Conservation (phyloP, 176 grass and related monocot species). For the Chrysopogon serrulatus region DNA sequence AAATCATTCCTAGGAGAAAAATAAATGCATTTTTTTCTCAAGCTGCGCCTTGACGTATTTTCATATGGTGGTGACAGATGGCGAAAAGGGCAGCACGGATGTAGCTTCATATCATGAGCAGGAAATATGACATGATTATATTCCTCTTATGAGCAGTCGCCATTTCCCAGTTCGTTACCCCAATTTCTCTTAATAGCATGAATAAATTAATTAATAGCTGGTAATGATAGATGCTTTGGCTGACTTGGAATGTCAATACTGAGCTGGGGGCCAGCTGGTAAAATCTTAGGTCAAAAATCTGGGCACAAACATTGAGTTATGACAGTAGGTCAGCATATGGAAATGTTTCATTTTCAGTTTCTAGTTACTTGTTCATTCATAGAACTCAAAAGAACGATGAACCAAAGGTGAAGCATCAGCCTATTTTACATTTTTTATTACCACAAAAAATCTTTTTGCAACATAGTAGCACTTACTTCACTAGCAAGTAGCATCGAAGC, state of each 20-base stretch:
- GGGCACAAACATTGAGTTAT: neutral
- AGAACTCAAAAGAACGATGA: neutral
- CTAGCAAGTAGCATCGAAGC: conserved; percentile 22
- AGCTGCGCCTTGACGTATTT: neutral
- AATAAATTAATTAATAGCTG: neutral
- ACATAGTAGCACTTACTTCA: conserved; percentile 55
- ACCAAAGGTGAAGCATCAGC: neutral
- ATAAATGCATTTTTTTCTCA: neutral
- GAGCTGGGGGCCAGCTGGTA: neutral
- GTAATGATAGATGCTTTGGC: neutral
- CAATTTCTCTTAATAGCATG: neutral
- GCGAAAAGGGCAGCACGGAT: too few relatives aligned
- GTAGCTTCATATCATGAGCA: neutral
- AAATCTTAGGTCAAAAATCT: neutral
- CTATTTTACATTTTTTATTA: neutral
- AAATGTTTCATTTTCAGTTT: neutral
- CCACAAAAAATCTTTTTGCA: neutral
- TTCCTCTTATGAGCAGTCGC: neutral
- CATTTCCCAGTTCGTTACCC: too few relatives aligned
- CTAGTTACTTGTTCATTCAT: neutral
- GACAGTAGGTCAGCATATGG: neutral
- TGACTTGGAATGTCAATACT: neutral
- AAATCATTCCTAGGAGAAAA: neutral
- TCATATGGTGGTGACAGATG: neutral
- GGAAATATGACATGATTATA: neutral